phyloP scores from a whole-genome alignment of 2,329 filamentous ascomycete species.

The Drechmeria coniospora region DNA sequence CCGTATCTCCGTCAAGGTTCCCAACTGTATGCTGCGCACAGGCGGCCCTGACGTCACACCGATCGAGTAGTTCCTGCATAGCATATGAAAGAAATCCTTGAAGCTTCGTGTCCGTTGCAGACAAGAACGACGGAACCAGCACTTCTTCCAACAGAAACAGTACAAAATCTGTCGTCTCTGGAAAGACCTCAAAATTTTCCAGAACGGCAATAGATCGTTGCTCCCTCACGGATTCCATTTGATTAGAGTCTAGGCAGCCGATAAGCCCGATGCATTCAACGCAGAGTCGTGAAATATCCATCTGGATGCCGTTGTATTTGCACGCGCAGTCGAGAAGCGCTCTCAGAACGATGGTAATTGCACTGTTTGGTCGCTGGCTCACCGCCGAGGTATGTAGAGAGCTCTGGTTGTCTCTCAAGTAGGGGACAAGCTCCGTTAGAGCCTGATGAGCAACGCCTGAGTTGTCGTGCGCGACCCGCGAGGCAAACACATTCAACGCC shows the following conservation, averaged over 20 bases:
- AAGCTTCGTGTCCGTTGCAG: conserved; percentile 70
- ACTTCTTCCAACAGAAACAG: conserved; percentile 75
- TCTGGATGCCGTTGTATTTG: conserved; percentile 55
- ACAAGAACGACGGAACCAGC: conserved; percentile 80
- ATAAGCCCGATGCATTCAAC: conserved; percentile 76
- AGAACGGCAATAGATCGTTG: conserved; percentile 73
- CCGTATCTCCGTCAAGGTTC: conserved; percentile 34
- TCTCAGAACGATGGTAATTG: conserved; percentile 56
- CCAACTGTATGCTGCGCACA: conserved; percentile 25
- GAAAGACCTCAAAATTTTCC: conserved; percentile 66
- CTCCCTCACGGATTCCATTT: conserved; percentile 64
- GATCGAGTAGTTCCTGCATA: conserved; percentile 80
- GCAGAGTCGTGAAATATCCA: conserved; percentile 55
- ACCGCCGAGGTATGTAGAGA: conserved; percentile 66
- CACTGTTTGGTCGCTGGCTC: conserved; percentile 67
- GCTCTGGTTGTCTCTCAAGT: conserved; percentile 57
- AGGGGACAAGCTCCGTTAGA: conserved; percentile 59
- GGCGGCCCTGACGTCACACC: conserved; percentile 54
- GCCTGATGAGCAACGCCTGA: conserved; percentile 72
- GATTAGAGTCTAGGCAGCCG: conserved; percentile 82
- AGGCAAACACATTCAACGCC: conserved; percentile 54
- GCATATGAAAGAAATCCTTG: conserved; percentile 88
- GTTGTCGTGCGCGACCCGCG: conserved; percentile 69
- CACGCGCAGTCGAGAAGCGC: conserved; percentile 74
- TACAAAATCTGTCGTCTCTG: conserved; percentile 74